phyloP scores from a whole-genome alignment of 371 early-diverging fungal species.

The Mortierella sp. region DNA sequence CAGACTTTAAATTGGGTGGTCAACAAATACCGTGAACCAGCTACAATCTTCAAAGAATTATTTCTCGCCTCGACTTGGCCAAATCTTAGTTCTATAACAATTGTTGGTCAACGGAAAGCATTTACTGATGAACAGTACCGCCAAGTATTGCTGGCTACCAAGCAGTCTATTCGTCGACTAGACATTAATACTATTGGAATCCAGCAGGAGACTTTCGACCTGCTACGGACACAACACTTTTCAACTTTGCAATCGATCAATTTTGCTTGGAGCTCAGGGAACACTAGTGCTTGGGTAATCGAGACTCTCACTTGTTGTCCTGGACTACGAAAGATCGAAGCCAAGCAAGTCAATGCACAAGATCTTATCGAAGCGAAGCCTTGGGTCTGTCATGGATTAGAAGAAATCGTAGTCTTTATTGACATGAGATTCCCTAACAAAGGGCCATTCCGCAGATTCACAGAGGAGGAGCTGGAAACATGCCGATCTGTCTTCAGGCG shows the following conservation, averaged over 20 bases:
- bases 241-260: constrained; percentile 7
- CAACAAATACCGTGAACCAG: neutral
- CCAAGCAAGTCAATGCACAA: constrained; percentile 1
- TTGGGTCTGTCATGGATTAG: constrained; percentile 13
- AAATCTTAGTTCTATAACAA: constrained; percentile 10
- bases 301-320: constrained; percentile 9
- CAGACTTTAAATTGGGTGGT: constrained; percentile 7
- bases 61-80: constrained; percentile 15
- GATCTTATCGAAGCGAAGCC: constrained; percentile 8
- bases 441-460: constrained; percentile 1
- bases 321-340: neutral
- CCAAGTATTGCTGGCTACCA: neutral
- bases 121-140: neutral
- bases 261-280: neutral
- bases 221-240: constrained; percentile 1
- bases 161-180: neutral
- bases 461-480: neutral
- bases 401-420: constrained; percentile 1
- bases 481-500: neutral
- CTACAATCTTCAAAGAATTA: neutral
- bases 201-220: too few species aligned
- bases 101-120: neutral
- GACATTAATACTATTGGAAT: too few species aligned
- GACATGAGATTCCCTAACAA: constrained; percentile 21
- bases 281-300: constrained; percentile 3